Evolutionary conservation across 2,329 filamentous ascomycete genomes (phyloP).

Genomic region (Aspergillus quadricinctus): DNA sequence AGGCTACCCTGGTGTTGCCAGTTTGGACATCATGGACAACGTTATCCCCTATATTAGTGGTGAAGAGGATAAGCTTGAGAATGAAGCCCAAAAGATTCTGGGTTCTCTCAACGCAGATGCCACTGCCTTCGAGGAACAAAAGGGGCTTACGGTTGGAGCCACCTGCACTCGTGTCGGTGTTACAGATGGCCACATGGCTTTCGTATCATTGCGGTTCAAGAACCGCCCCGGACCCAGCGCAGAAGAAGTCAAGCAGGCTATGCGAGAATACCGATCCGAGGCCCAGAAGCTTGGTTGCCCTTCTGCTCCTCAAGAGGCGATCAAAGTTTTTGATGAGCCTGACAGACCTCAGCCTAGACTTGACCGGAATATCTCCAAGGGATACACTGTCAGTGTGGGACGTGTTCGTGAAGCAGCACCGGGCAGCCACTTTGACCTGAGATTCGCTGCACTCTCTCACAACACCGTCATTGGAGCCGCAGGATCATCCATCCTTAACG

Average conservation of each 20-base stretch:
- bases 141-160: slow-evolving; percentile 70
- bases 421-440: slow-evolving; percentile 85
- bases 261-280: slow-evolving; percentile 77
- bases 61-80: slow-evolving; percentile 95
- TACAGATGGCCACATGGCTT: slow-evolving; percentile 92
- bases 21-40: slow-evolving; percentile 96
- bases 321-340: slow-evolving; percentile 82
- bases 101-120: slow-evolving; percentile 66
- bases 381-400: slow-evolving; percentile 89
- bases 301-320: slow-evolving; percentile 75
- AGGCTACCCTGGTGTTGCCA: slow-evolving; percentile 63
- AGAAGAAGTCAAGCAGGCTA: slow-evolving; percentile 71
- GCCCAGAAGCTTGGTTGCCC: slow-evolving; percentile 80
- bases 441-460: slow-evolving; percentile 90
- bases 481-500: slow-evolving; percentile 93
- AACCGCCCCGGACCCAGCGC: slow-evolving; percentile 68
- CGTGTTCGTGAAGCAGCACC: slow-evolving; percentile 75
- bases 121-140: slow-evolving; percentile 73
- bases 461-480: slow-evolving; percentile 91
- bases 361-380: slow-evolving; percentile 77
- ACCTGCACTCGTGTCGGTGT: slow-evolving; percentile 94
- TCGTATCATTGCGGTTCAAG: slow-evolving; percentile 79
- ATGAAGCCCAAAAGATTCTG: slow-evolving; percentile 91
- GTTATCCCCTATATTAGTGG: slow-evolving; percentile 89
- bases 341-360: slow-evolving; percentile 89